Evolutionary conservation across 495 filamentous ascomycete species (phyloP).

Genomic region (Hapsidospora chrysogenum): DNA sequence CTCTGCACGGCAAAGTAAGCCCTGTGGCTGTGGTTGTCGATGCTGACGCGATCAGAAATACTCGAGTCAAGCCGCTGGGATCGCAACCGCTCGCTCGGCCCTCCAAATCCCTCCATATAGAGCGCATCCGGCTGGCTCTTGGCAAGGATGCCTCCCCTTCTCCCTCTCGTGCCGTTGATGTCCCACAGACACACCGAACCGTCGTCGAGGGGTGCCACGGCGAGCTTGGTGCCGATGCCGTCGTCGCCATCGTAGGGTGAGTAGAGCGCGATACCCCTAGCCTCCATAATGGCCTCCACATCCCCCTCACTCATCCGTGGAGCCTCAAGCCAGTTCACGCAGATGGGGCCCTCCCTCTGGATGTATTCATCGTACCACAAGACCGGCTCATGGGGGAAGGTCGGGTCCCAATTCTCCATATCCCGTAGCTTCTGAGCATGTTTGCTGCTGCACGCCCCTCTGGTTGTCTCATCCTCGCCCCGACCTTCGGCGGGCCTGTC

Average conservation of each 20-base stretch:
- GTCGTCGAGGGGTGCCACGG: conserved; percentile 68
- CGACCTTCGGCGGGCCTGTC: conserved; percentile 6
- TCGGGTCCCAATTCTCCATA: conserved; percentile 70
- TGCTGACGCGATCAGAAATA: conserved; percentile 66
- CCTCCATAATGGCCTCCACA: conserved; percentile 23
- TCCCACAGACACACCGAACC: conserved; percentile 80
- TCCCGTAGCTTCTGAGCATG: conserved; percentile 13
- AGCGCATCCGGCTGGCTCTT: conserved; percentile 49
- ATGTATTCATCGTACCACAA: conserved; percentile 85
- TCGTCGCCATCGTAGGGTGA: conserved; percentile 27
- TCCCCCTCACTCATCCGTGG: conserved; percentile 21
- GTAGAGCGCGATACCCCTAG: conserved; percentile 52
- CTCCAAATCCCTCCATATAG: conserved; percentile 27
- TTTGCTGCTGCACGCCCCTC: conserved; percentile 25
- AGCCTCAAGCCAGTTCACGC: conserved; percentile 58
- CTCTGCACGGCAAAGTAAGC: conserved; percentile 68
- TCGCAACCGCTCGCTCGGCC: conserved; percentile 17
- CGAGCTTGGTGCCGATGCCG: conserved; percentile 24
- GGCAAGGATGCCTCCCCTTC: conserved; percentile 47
- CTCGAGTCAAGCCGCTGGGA: conserved; percentile 42
- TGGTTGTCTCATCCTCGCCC: conserved; percentile 5
- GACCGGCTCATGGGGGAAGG: conserved; percentile 45
- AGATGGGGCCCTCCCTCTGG: conserved; percentile 58
- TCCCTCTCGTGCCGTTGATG: conserved; percentile 40
- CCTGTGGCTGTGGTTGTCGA: conserved; percentile 51